Evolutionary conservation across 495 filamentous ascomycete species (phyloP), one percentile per base, ranked within the genome.

Genomic region (Melanomma pulvis-pyrius): DNA sequence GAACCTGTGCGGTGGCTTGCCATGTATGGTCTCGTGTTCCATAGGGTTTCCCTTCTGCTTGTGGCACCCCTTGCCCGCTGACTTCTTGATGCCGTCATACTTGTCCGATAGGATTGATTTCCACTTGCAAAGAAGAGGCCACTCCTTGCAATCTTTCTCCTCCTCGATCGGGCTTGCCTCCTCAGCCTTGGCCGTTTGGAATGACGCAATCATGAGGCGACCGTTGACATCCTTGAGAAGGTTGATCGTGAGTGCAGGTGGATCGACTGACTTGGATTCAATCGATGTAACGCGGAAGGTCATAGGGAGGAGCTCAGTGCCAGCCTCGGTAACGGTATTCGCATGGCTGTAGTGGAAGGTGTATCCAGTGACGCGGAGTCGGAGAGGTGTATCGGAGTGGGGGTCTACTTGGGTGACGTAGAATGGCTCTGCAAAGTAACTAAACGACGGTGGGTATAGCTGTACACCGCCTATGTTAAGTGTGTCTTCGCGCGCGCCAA

Each of bases 71-170:
- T 73, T 70, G 41, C 55, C 46, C 12, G 62, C 28, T 0, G 30
- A 48, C 1, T 30, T 47, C 59, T 70, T 73, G 25, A 73, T 51
- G 29, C 51, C 60, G 52, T 69, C 46, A 41, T 68, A 24, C 49
- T 67, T 68, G 26, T 68, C 65, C 1, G 60, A 52, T 13, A 72
- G 9, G 30, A 69, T 69, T 25, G 49, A 58, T 57, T 63, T 67
- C 69, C 69, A 71, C 39, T 71, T 68, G 69, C 69, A 71, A 32
- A 68, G 50, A n/a, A 71, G 47, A 26, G 69, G 56, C 69, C 69
- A 71, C 25, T 72, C 61, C 46, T 69, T 65, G 57, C 66, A 69
- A 29, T 72, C 70, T 50, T 71, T 67, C 47, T 60, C 67, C 48
- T 72, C 56, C 2, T 67, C 70, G 26, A 57, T 63, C 7, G 66